Percentiles rank a stretch among this genome's conserved stretches.
Conservation (phyloP, 2,329 filamentous ascomycete genomes). For the Cladosporium sp. region DNA sequence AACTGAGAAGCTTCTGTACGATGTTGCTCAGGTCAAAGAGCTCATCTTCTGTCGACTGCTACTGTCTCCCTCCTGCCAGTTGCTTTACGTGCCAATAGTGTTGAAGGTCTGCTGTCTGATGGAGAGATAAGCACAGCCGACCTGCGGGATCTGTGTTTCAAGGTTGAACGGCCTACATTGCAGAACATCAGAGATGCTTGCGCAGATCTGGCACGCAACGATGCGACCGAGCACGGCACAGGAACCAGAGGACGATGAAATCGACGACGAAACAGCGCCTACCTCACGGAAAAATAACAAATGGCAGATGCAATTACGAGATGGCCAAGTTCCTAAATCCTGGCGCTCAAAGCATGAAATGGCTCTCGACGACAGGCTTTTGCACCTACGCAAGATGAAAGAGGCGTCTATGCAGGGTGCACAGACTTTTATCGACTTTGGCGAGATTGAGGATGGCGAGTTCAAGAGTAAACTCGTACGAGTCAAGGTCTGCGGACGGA, state of each 20-base stretch:
- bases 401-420: conserved; percentile 11
- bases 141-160: conserved; percentile 46
- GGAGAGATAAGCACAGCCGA: conserved; percentile 40
- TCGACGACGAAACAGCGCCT: conserved; percentile 17
- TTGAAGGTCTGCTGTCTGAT: conserved; percentile 45
- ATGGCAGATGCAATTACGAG: background rate
- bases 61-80: conserved; percentile 42
- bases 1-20: conserved; percentile 38
- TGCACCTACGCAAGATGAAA: conserved; percentile 9
- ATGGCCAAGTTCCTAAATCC: conserved; percentile 10
- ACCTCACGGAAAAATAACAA: conserved; percentile 15
- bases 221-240: conserved; percentile 34
- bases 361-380: conserved; percentile 21
- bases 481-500: conserved; percentile 46
- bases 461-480: conserved; percentile 37
- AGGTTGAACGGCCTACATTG: conserved; percentile 45
- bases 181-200: conserved; percentile 51
- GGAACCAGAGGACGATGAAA: conserved; percentile 21
- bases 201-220: conserved; percentile 44
- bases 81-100: conserved; percentile 41
- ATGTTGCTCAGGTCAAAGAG: conserved; percentile 48
- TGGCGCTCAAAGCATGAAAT: conserved; percentile 34
- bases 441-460: conserved; percentile 32
- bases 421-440: conserved; percentile 33
- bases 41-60: conserved; percentile 48